These are phyloP conservation scores for Aspergillus transmontanensis DNA, from an alignment of 2,329 filamentous ascomycete genomes.

Conservation along the genomic window DNA sequence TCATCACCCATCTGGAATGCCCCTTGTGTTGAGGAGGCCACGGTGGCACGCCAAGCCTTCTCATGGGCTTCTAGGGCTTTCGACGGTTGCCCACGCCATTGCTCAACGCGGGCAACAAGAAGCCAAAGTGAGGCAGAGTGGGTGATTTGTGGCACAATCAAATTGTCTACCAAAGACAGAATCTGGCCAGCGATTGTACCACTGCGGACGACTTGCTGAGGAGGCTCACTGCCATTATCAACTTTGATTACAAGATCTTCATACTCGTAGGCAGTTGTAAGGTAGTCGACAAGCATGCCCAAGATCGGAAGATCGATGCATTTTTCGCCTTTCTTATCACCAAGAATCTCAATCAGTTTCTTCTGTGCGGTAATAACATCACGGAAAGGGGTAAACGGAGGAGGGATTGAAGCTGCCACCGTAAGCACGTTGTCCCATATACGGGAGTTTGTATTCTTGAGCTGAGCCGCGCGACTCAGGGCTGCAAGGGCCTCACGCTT, in stretches of 20 bases:
- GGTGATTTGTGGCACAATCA: conserved; percentile 82
- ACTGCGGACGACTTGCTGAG: conserved; percentile 48
- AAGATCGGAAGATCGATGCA: conserved; percentile 77
- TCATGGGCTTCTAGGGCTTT: conserved; percentile 82
- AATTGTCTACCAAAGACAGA: conserved; percentile 71
- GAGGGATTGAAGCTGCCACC: conserved; percentile 74
- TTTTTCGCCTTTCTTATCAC: conserved; percentile 67
- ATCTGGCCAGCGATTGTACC: conserved; percentile 57
- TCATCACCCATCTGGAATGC: conserved; percentile 57
- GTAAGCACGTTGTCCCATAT: conserved; percentile 98
- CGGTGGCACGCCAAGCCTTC: conserved; percentile 79
- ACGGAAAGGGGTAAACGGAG: conserved; percentile 64
- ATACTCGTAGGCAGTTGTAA: conserved; percentile 55
- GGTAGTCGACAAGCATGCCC: conserved; percentile 70
- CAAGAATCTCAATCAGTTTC: conserved; percentile 74
- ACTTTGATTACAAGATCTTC: conserved; percentile 38
- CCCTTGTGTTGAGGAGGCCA: conserved; percentile 49
- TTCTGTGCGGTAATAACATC: conserved; percentile 77
- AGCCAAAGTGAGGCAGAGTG: conserved; percentile 75
- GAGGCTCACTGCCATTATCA: conserved; percentile 33
- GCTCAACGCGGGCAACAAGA: conserved; percentile 69
- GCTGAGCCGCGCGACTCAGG: conserved; percentile 80
- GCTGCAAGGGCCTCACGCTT: conserved; percentile 77
- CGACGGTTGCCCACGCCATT: conserved; percentile 70
- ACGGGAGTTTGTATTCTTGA: conserved; percentile 83